phyloP scores from a whole-genome alignment of 2,329 filamentous ascomycete species.

The Chaetomium olivaceum region DNA sequence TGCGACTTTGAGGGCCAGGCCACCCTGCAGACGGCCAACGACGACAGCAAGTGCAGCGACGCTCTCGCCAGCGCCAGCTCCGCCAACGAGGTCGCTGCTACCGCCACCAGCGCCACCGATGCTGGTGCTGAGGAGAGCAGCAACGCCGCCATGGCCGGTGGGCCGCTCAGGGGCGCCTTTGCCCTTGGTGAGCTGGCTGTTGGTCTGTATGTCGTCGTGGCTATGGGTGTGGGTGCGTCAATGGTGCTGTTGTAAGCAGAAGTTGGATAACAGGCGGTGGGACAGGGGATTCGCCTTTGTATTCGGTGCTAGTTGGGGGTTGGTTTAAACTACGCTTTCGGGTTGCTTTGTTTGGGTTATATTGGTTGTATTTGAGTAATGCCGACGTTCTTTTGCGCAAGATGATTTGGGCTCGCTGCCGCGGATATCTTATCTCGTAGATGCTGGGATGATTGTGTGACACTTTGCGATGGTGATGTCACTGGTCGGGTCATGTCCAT shows the following conservation, averaged over 20 bases:
- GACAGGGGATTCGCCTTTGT: background rate
- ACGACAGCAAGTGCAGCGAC: constrained; percentile 55
- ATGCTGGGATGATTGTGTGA: too few species aligned
- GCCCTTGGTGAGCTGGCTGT: constrained; percentile 50
- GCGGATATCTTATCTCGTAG: too few species aligned
- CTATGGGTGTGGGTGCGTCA: constrained; percentile 52
- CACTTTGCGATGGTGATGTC: too few species aligned
- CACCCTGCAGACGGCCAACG: constrained; percentile 48
- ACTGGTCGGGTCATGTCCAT: too few species aligned
- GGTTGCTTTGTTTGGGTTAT: background rate
- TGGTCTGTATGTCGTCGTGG: constrained; percentile 54
- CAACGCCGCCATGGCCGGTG: constrained; percentile 41
- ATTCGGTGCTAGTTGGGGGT: background rate
- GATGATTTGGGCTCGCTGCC: background rate
- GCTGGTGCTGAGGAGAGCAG: constrained; percentile 42
- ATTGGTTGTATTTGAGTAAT: constrained; percentile 14
- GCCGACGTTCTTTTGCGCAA: constrained; percentile 4
- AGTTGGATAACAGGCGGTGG: background rate
- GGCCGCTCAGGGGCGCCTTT: constrained; percentile 44
- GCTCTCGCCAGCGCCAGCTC: constrained; percentile 65
- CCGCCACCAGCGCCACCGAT: constrained; percentile 50
- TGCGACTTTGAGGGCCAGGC: constrained; percentile 74
- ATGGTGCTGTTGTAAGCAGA: constrained; percentile 55
- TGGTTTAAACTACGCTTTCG: background rate
- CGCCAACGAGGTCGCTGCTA: constrained; percentile 49